Conservation (phyloP, 2,329 filamentous ascomycete genomes). For the Zymoseptoria tritici region DNA sequence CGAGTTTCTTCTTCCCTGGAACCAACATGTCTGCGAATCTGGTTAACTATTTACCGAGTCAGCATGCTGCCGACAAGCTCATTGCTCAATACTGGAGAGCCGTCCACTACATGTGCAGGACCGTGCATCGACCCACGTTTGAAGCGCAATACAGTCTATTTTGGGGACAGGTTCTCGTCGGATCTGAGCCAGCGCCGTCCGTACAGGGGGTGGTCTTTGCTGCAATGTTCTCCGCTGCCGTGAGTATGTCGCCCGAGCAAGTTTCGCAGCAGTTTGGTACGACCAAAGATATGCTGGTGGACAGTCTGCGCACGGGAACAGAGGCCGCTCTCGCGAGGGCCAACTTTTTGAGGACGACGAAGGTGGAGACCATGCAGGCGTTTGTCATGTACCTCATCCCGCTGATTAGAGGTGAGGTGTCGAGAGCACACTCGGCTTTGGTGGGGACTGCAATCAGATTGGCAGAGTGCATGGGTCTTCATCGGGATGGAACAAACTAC, state of each 20-base stretch:
- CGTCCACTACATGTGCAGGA: conserved; percentile 62
- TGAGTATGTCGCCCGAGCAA: conserved; percentile 55
- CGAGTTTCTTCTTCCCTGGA: conserved; percentile 58
- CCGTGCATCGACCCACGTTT: conserved; percentile 61
- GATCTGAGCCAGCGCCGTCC: conserved; percentile 56
- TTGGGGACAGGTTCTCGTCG: conserved; percentile 54
- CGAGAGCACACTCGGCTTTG: conserved; percentile 64
- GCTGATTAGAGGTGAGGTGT: conserved; percentile 64
- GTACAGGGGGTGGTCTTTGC: conserved; percentile 64
- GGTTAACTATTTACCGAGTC: conserved; percentile 54
- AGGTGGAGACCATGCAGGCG: conserved; percentile 67
- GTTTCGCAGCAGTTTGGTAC: conserved; percentile 49
- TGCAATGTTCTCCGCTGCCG: conserved; percentile 59
- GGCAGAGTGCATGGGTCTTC: conserved; percentile 70
- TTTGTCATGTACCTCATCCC: conserved; percentile 73
- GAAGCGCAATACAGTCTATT: conserved; percentile 58
- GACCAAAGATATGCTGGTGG: conserved; percentile 50
- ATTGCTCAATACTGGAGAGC: conserved; percentile 60
- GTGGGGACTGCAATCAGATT: conserved; percentile 65
- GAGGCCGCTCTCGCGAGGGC: conserved; percentile 62
- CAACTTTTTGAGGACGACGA: conserved; percentile 63
- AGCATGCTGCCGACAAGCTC: conserved; percentile 52
- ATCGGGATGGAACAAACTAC: conserved; percentile 62
- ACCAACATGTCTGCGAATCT: conserved; percentile 44
- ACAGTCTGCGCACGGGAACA: conserved; percentile 57